Percentiles rank a stretch among this genome's conserved stretches.
Conservation (phyloP, 306 rosid genomes). For the Prunus davidiana region DNA sequence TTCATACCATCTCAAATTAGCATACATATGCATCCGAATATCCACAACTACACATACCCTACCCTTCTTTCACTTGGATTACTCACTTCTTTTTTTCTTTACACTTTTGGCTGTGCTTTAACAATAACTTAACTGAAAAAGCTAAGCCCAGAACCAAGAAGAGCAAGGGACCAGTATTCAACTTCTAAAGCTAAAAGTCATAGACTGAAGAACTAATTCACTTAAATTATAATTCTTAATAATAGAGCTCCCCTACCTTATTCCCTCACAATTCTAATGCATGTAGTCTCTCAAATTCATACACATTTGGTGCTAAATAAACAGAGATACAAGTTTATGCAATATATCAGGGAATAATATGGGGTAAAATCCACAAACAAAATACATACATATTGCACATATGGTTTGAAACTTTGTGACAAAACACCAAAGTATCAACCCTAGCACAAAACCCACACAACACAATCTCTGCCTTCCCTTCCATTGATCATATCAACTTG, state of each 20-base stretch:
- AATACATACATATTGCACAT: neutral
- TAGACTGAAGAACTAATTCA: no score
- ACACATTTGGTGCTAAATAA: neutral
- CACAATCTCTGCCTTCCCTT: neutral
- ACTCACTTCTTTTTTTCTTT: neutral
- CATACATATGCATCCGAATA: no score
- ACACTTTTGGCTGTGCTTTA: no score
- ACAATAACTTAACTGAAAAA: no score
- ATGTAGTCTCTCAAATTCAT: neutral
- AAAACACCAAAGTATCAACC: neutral
- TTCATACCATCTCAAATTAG: no score
- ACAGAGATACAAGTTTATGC: neutral
- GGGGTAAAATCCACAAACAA: neutral
- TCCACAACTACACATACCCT: no score
- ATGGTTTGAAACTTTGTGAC: neutral
- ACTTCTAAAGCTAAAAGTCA: neutral
- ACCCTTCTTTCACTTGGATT: neutral
- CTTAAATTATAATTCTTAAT: no score
- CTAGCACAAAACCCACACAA: neutral
- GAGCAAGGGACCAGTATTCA: neutral
- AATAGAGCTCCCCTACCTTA: neutral
- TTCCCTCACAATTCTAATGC: neutral
- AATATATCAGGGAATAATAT: neutral
- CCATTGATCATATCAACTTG: neutral
- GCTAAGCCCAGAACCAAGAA: no score